Base-by-base conservation (phyloP, 1,284 basidiomycete species). In the Boletus smithii region DNA sequence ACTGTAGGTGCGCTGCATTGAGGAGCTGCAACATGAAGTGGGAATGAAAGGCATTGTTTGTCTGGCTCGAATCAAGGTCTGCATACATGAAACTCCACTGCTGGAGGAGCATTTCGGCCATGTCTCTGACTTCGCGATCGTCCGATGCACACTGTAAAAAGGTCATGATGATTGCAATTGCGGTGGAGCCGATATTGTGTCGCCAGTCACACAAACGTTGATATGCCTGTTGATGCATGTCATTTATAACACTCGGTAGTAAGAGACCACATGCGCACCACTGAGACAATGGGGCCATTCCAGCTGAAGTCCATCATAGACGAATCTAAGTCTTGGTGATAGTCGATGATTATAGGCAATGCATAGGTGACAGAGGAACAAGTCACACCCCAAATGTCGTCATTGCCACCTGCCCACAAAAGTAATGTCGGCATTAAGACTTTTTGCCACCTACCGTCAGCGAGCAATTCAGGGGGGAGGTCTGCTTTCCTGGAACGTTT, bases 371-470 rank as follows among this genome's bases (percentile, higher is more conserved):
- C 8, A 2, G 45, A 16, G 4, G 3, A 3, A 0, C 16, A 5
- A 14, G 8, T 30, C 5, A 47, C 23, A 3, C 16, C n/a, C 27
- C 40, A 47, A 16, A 44, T 22, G 31, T 47, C 34, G 18, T 47
- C 29, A 4, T 43, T 47, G 4, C 46, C 34, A n/a, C 41, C 46
- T 26, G 34, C 46, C 46, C 34, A 44, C 7, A 47, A 23, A 4
- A 47, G 26, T 11, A 47, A 37, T 0, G 29, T 44, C 2, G 17
- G 46, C 2, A 47, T 47, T 0, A 47, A 14, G 3, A 31, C 16
- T 9, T 6, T 36, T n/a, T 43, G 27, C 46, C 46, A 47, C 17
- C 4, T 44, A 20, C 23, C 18, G 1, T 43, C 6, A 2, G 14
- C 20, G 3, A 16, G 31, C n/a, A 32, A 8, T 11, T 32, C 2